Evolutionary conservation across 2,329 filamentous ascomycete species (phyloP).

Genomic region (Mollisia scopiformis): DNA sequence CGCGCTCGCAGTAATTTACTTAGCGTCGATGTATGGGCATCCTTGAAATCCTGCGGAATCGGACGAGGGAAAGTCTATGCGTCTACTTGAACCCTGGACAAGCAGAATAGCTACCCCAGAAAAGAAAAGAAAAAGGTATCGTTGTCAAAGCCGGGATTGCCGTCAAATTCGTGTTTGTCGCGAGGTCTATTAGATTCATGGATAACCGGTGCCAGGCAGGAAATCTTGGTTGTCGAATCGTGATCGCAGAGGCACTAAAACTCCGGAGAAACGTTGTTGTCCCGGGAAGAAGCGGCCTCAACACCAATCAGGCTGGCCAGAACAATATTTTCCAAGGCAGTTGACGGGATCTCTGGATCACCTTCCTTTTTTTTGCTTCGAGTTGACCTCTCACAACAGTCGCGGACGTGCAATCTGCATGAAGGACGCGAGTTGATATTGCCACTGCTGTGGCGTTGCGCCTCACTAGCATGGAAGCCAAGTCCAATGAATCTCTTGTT

Average conservation of each 20-base stretch:
- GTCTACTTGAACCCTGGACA: neutral
- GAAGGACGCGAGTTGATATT: slow-evolving; percentile 4
- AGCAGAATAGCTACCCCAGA: neutral
- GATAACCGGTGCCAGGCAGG: neutral
- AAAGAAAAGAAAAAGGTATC: neutral
- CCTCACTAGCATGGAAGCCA: too few species aligned
- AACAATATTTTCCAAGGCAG: neutral
- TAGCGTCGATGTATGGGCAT: slow-evolving; percentile 17
- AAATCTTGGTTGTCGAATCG: neutral
- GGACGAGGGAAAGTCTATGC: neutral
- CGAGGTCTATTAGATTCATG: neutral
- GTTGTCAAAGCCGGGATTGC: neutral
- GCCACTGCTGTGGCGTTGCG: neutral
- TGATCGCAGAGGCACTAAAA: neutral
- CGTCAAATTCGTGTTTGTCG: neutral
- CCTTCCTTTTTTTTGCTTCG: neutral
- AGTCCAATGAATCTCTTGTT: slow-evolving; percentile 7
- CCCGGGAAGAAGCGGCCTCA: neutral
- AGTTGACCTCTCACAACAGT: neutral
- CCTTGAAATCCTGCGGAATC: slow-evolving; percentile 1
- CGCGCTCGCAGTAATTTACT: slow-evolving; percentile 16
- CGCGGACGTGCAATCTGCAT: neutral
- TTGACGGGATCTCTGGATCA: neutral
- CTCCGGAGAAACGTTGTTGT: neutral
- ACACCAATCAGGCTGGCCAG: neutral